Conservation (phyloP, 345 rosid species). For the Microcos paniculata region DNA sequence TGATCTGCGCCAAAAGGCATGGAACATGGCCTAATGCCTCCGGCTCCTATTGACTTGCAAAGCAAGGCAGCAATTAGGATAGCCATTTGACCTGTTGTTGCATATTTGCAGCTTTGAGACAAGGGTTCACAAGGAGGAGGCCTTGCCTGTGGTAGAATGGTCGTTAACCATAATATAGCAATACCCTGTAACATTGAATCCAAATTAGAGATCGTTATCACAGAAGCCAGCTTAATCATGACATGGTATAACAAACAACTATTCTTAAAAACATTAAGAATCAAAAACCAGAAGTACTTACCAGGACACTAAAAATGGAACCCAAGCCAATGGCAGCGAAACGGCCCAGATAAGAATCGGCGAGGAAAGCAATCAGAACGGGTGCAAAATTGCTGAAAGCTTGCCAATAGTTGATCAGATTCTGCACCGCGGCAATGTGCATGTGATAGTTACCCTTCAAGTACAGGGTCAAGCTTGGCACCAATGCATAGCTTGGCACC, state of each 20-base stretch:
- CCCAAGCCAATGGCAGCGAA: conserved; percentile 60
- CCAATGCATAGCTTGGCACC: conserved; percentile 68
- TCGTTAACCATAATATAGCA: conserved; percentile 42
- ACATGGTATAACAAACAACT: background rate
- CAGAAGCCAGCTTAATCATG: background rate
- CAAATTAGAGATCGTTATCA: background rate
- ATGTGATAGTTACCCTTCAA: conserved; percentile 43
- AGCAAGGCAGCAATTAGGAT: conserved; percentile 33
- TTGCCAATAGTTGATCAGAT: conserved; percentile 53
- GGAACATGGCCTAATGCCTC: conserved; percentile 49
- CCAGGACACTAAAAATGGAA: conserved; percentile 56
- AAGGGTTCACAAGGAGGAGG: conserved; percentile 32
- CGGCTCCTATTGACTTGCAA: conserved; percentile 43
- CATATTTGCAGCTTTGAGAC: conserved; percentile 12
- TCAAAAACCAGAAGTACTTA: conserved; percentile 11
- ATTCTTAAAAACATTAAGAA: background rate
- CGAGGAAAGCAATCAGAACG: conserved; percentile 57
- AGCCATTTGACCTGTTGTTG: conserved; percentile 23
- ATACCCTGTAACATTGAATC: conserved; percentile 35
- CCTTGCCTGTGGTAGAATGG: conserved; percentile 28
- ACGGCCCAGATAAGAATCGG: conserved; percentile 70
- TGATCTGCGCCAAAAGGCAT: conserved; percentile 56
- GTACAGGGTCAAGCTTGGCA: conserved; percentile 61
- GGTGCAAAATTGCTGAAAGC: conserved; percentile 60
- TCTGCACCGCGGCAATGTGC: conserved; percentile 48